Evolutionary conservation across 768 basidiomycete genomes (phyloP).

Genomic region (Tricholoma matsutake): DNA sequence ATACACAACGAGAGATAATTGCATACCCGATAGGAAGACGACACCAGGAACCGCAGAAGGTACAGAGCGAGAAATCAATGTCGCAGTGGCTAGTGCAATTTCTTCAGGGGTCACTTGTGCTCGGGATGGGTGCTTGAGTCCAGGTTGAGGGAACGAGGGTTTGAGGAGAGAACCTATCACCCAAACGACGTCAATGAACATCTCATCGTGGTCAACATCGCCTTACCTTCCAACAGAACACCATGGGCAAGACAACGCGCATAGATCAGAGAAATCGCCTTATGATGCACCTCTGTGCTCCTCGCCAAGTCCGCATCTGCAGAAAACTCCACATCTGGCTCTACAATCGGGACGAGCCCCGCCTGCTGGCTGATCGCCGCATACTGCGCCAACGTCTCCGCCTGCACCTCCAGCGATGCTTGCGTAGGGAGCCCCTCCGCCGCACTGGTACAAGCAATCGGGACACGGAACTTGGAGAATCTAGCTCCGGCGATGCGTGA

Average conservation of each 20-base stretch:
- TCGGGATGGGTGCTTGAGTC: constrained; percentile 39
- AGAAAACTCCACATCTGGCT: constrained; percentile 50
- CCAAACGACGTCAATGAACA: background rate
- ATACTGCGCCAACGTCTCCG: constrained; percentile 45
- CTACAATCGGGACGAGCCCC: constrained; percentile 49
- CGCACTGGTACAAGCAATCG: constrained; percentile 41
- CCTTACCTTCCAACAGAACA: constrained; percentile 47
- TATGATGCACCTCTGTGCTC: constrained; percentile 45
- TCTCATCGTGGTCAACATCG: background rate
- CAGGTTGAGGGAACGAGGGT: constrained; percentile 50
- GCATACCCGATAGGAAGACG: constrained; percentile 46
- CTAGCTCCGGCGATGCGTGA: constrained; percentile 43
- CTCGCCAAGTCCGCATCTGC: constrained; percentile 44
- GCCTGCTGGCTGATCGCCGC: constrained; percentile 51
- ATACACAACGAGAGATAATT: background rate
- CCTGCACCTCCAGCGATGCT: constrained; percentile 41
- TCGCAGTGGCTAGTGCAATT: constrained; percentile 44
- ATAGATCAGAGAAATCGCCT: constrained; percentile 44
- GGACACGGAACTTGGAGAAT: constrained; percentile 52
- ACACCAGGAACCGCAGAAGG: constrained; percentile 47
- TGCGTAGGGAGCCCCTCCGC: constrained; percentile 36
- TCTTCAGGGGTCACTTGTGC: constrained; percentile 33
- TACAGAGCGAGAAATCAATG: constrained; percentile 42
- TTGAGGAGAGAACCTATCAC: constrained; percentile 45
- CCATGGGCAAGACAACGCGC: constrained; percentile 42